Base-by-base conservation (phyloP, 805 yeast genomes). In the Wickerhamia fluorescens region DNA sequence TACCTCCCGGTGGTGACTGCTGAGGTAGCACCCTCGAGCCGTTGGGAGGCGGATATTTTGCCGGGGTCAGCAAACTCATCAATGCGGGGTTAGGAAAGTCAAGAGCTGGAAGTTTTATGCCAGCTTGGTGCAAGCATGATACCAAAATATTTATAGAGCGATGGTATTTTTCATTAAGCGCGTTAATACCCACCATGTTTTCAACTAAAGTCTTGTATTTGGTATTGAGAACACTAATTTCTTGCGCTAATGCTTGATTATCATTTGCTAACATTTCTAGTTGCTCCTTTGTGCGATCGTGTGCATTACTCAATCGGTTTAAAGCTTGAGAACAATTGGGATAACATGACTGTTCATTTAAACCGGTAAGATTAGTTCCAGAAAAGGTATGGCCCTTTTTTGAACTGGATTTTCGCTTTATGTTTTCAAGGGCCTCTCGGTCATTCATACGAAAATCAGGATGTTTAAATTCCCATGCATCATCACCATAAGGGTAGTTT, bases 401-500 rank as follows among this genome's bases (percentile, higher is more conserved):
- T 31, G 66, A 62, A 10, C 64, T 58, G 4, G 92, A 82, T 51
- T 88, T 88, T 26, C 96, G 61, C 47, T 84, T 85, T 49, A 92
- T 92, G 40, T 83, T 81, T 28, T 88, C 95, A 21, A 94, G 65
- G 7, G 85, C 75, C n/a, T 75, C 80, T 31, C 73, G 68, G 47
- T 85, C 85, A 53, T 83, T 78, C 19, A 73, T 72, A 40, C 72
- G 72, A 55, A 92, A 92, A 40, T 77, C 85, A 0, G 96, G 94
- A 53, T 92, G 97, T 49, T 78, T 76, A 61, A 92, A 89, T 53
- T 89, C 96, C 96, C 97, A 89, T 13, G 88, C 77, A 53, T 79
- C 75, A 33, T 78, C 86, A 22, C 87, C 83, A 45, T 77, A 76
- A 34, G 75, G 74, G 35, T 66, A 57, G 28, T 38, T 46, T 35